Evolutionary conservation across 228 moss, liverwort and hornwort genomes (phyloP).

Genomic region (Sphagnum fallax): DNA sequence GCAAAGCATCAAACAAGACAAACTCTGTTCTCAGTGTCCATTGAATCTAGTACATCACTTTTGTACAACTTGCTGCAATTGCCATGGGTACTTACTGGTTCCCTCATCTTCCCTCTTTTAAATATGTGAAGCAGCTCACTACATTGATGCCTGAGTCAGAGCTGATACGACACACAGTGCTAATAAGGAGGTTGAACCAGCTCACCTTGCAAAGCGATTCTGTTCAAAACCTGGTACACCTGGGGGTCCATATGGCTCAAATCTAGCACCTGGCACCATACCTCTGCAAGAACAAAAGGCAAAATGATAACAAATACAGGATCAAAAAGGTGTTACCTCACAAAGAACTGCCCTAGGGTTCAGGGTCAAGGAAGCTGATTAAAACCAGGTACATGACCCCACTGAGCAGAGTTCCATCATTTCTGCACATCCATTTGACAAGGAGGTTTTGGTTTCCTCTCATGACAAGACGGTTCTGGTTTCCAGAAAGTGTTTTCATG

Average conservation of each 20-base stretch:
- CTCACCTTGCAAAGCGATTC: slow-evolving; percentile 68
- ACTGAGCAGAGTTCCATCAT: too few species aligned
- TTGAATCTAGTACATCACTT: neutral
- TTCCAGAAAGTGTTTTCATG: too few species aligned
- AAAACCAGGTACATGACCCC: too few species aligned
- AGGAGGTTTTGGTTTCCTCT: too few species aligned
- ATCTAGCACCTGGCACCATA: slow-evolving; percentile 88
- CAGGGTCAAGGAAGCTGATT: too few species aligned
- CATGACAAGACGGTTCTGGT: too few species aligned
- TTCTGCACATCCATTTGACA: too few species aligned
- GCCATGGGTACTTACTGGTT: neutral
- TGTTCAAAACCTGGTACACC: slow-evolving; percentile 95
- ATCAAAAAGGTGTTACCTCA: too few species aligned
- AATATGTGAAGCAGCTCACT: neutral
- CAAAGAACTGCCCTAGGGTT: too few species aligned
- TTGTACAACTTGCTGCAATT: neutral
- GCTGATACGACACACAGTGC: neutral
- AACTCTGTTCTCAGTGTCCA: neutral
- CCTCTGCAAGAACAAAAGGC: slow-evolving; percentile 39
- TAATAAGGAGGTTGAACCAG: neutral
- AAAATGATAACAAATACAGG: neutral
- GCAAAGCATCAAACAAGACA: neutral
- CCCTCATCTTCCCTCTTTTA: neutral
- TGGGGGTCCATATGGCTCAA: slow-evolving; percentile 97
- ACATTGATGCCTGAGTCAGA: neutral